Conservation (phyloP, 1,284 basidiomycete species). For the Irpex sp. region DNA sequence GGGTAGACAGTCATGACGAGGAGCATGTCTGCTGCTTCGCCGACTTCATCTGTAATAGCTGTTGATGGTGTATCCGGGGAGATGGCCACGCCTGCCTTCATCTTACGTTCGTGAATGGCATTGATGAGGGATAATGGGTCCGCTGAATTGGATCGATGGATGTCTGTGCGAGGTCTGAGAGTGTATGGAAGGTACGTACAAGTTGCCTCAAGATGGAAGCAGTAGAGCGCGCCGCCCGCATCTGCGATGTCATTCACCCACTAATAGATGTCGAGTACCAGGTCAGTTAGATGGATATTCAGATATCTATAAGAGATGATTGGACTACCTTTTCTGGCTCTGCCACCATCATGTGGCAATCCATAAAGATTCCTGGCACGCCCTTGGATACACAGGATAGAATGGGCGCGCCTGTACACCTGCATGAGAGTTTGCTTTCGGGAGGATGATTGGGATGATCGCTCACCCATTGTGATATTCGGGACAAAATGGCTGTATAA, state of each 20-base stretch:
- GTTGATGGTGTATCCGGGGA: slow-evolving; percentile 88
- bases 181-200: slow-evolving; percentile 44
- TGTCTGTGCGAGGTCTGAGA: not conserved
- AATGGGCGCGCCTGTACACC: slow-evolving; percentile 78
- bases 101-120: slow-evolving; percentile 69
- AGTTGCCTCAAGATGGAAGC: slow-evolving; percentile 97
- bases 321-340: slow-evolving; percentile 80
- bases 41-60: slow-evolving; percentile 83
- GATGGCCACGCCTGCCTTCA: slow-evolving; percentile 94
- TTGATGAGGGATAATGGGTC: slow-evolving; percentile 75
- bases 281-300: slow-evolving; percentile 28
- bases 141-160: slow-evolving; percentile 37
- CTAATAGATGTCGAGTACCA: slow-evolving; percentile 21
- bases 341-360: slow-evolving; percentile 99
- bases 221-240: slow-evolving; percentile 93
- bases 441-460: not conserved
- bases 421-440: not conserved
- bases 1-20: slow-evolving; percentile 98
- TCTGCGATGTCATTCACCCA: slow-evolving; percentile 97
- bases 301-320: not conserved
- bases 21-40: slow-evolving; percentile 82
- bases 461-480: slow-evolving; percentile 92
- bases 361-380: slow-evolving; percentile 97
- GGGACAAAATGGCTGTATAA: slow-evolving; percentile 89
- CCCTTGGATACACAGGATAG: slow-evolving; percentile 86